Evolutionary conservation across 2,329 filamentous ascomycete genomes (phyloP).

Genomic region (Talaromyces islandicus): DNA sequence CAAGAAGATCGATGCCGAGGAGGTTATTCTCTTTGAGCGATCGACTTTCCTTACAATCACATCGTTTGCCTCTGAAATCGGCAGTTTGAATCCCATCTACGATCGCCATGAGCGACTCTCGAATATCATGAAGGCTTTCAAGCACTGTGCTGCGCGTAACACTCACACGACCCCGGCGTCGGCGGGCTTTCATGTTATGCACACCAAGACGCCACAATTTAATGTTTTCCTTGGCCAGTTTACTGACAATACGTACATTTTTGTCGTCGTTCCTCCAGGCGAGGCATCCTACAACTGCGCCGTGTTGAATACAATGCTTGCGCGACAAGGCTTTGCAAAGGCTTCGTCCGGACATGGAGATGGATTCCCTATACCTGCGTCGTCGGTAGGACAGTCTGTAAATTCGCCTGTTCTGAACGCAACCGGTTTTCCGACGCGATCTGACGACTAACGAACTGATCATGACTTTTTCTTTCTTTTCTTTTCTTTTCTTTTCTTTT

Average conservation of each 20-base stretch:
- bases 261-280: slow-evolving; percentile 83
- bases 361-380: slow-evolving; percentile 32
- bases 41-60: slow-evolving; percentile 97
- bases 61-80: slow-evolving; percentile 71
- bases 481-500: too few species aligned
- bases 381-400: slow-evolving; percentile 1
- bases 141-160: slow-evolving; percentile 59
- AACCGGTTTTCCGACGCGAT: slow-evolving; percentile 5
- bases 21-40: slow-evolving; percentile 89
- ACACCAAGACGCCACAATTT: slow-evolving; percentile 57
- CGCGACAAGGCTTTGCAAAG: slow-evolving; percentile 71
- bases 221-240: slow-evolving; percentile 93
- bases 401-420: background rate
- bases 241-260: slow-evolving; percentile 95
- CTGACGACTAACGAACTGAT: background rate
- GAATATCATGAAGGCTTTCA: slow-evolving; percentile 98
- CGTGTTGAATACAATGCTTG: slow-evolving; percentile 82
- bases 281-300: slow-evolving; percentile 89
- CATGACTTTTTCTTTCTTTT: background rate
- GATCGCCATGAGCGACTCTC: slow-evolving; percentile 93
- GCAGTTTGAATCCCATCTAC: slow-evolving; percentile 74
- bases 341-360: slow-evolving; percentile 42
- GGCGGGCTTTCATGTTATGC: slow-evolving; percentile 41
- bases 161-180: slow-evolving; percentile 39
- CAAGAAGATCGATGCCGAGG: slow-evolving; percentile 81